A percentile compares a stretch with the other conserved stretches of the same genome.
Evolutionary conservation across 2,329 filamentous ascomycete species (phyloP).

Genomic region (Aspergillus carbonarius): DNA sequence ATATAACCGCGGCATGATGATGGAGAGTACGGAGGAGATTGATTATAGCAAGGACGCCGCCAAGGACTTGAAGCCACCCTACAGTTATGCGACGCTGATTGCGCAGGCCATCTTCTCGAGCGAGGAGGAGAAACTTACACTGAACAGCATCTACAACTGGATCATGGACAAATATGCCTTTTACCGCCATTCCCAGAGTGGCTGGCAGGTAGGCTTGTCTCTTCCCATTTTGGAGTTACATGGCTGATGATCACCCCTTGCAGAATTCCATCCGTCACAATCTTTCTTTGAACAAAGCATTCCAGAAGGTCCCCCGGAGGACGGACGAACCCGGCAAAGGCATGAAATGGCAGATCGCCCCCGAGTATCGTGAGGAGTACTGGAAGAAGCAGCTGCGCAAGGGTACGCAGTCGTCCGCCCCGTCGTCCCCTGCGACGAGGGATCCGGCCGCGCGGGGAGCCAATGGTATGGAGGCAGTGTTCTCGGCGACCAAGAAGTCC

Average conservation of each 20-base stretch:
- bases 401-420: conserved; percentile 45
- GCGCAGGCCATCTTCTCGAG: conserved; percentile 91
- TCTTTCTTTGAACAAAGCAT: conserved; percentile 88
- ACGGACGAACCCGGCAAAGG: conserved; percentile 97
- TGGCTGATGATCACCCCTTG: background rate
- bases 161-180: conserved; percentile 92
- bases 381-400: conserved; percentile 62
- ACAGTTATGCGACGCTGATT: conserved; percentile 95
- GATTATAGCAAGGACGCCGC: conserved; percentile 73
- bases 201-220: conserved; percentile 75
- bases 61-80: conserved; percentile 90
- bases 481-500: conserved; percentile 39
- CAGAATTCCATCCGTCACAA: conserved; percentile 97
- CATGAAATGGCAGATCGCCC: conserved; percentile 97
- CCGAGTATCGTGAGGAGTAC: conserved; percentile 83
- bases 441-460: conserved; percentile 40
- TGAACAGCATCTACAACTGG: conserved; percentile 90
- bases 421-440: conserved; percentile 48
- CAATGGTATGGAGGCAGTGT: conserved; percentile 42
- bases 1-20: conserved; percentile 53
- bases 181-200: conserved; percentile 79
- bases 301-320: conserved; percentile 86
- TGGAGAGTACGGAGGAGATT: conserved; percentile 54
- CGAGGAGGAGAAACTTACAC: conserved; percentile 80
- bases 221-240: background rate